Base-by-base conservation (phyloP, 2,329 filamentous ascomycete species). In the Beauveria brongniartii region DNA sequence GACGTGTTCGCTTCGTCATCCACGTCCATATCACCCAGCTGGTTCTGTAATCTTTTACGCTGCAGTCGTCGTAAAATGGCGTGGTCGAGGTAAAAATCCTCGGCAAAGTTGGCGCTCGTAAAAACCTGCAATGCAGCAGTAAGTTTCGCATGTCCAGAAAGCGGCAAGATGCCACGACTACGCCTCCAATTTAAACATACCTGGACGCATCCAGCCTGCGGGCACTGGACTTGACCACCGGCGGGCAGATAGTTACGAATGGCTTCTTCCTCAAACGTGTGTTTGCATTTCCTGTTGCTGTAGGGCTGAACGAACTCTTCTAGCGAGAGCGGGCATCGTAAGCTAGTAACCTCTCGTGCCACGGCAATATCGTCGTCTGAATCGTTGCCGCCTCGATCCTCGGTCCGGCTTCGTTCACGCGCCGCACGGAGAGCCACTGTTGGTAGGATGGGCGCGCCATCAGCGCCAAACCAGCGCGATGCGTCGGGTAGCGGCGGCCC, bases 321-420 rank as follows among this genome's bases (percentile, higher is more conserved):
- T 65, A 91, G 75, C 0, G 88, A 88, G 22, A 92, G 71, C 0
- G 88, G 88, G 67, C 89, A 92, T 66, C 83, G 86, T 37, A 87
- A 82, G 70, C 83, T 88, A 57, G 86, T 78, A 5, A 80, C 82
- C 64, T 86, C 84, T 54, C 82, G 78, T 30, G 83, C 80, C 34
- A 92, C 81, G 1, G 87, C 81, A 26, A 92, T 77, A 47, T 92
- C 89, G 22, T 89, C 86, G 59, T 88, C 86, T 18, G 80, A 80
- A 5, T 83, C 84, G 1, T 80, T 78, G 3, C 34, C 34, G 4
- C 66, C 73, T 1, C 67, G 74, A 1, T 66, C 73, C 1, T 64
- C 66, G 3, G 61, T 61, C 50, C 50, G 46, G 50, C 57, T 60
- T 40, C 57, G 57, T 28, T 50, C 40, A 10, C 50, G 57, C 12